Evolutionary conservation across 1,139 yeast genomes (phyloP), one percentile per base, ranked within the genome.

Genomic region (Suhomyces bribrorum): DNA sequence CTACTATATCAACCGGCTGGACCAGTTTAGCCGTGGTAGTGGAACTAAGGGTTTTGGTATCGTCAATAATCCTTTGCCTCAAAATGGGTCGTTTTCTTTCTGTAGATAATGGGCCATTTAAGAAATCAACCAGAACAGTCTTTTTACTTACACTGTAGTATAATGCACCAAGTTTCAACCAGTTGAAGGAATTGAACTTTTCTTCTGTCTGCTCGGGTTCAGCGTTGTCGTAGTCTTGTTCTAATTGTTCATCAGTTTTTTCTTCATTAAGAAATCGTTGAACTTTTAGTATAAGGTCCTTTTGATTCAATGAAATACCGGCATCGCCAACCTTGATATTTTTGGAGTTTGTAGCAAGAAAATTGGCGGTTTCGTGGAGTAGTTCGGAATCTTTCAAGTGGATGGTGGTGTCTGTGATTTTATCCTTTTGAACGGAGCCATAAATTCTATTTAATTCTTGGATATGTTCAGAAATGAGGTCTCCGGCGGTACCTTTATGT

Each of bases 101-200:
- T 1, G 82, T 66, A n/a, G 77, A 80, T 36, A 87, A 64, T 0
- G 95, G 90, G 0, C 95, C 95, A 39, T 81, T 65, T 45, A 87
- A 60, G 49, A 84, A 86, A 47, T 81, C 86, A 13, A 72, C 62
- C 1, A 79, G 69, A 0, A 75, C 62, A 0, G 86, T 74, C 32
- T 73, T 69, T 9, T 58, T 57, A 44, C 85, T 74, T 14, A 72
- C 56, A 37, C 67, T 60, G 47, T 73, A 66, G 46, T 73, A 77
- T 29, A 81, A 56, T 1, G 75, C 60, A 0, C 94, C 95, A 27
- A 85, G 56, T 39, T 69, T 67, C 31, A 76, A 57, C 87, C 90
- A 83, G 53, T 82, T 74, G 48, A 69, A 72, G 6, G 59, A 49
- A 36, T 67, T 66, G 51, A 69, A 69, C 6, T 43, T 43, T 24